Base-by-base conservation (phyloP, 352 stramenopile genomes). In the Phytophthora brassicae region DNA sequence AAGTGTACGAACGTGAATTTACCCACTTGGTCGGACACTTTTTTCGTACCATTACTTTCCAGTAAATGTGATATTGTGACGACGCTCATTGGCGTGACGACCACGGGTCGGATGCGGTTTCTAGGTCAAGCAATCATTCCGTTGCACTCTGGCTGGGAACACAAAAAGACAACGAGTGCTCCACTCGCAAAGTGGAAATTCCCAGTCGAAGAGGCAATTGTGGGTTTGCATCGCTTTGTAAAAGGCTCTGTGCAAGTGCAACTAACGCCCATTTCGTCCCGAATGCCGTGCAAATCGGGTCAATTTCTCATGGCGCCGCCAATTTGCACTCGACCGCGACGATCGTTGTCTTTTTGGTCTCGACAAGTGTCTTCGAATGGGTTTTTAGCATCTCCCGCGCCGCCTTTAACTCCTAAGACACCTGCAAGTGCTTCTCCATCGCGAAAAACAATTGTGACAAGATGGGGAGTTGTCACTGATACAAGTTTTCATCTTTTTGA, bases 11-110 rank as follows among this genome's bases (percentile, higher is more conserved):
- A 87, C 45, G 68, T 89, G 28, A 74, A 89, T 35, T 47, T 79
- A 12, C 81, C 81, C 4, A 77, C 60, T 12, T 94, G 82, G 67
- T 57, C 66, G 9, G 81, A 90, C 67, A 71, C 49, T 43, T 90
- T 91, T 60, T 91, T 92, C 49, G 81, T 91, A 38, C 85, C 85
- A 2, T 79, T 89, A 74, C 64, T 94, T n/a, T 91, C 81, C 16
- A 90, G 79, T 55, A 87, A 87, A 45, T 94, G 85, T 48, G 85
- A 90, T 45, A 72, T 94, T 44, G 83, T 94, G 2, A 77, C 87
- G 23, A 94, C 85, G 50, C 63, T 94, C 7, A 71, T 94, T 8
- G 85, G 82, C 28, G 75, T 91, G 14, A 91, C 60, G 3, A 81
- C 70, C 7, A 80, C 70, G 5, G 75, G 77, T 11, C 70, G 70